Evolutionary conservation across 495 filamentous ascomycete species (phyloP).

Genomic region (Glarea lozoyensis): DNA sequence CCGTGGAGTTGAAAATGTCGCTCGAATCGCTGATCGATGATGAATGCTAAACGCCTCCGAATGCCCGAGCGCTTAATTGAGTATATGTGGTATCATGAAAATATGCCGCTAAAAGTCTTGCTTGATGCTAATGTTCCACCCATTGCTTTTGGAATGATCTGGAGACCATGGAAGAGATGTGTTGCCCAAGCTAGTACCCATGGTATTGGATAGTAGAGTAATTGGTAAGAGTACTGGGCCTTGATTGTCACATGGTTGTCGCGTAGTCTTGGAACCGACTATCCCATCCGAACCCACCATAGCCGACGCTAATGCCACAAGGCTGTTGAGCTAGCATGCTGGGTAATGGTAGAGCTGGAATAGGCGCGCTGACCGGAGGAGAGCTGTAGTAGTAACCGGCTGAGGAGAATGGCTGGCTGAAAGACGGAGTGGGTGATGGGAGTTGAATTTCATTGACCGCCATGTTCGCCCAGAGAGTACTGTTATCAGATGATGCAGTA

Average conservation of each 20-base stretch:
- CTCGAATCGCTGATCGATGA: conserved; percentile 21
- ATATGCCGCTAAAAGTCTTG: conserved; percentile 24
- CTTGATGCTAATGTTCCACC: conserved; percentile 8
- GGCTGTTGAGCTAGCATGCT: conserved; percentile 78
- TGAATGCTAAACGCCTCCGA: conserved; percentile 20
- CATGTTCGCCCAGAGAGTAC: conserved; percentile 75
- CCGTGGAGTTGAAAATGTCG: conserved; percentile 20
- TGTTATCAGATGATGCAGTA: conserved; percentile 60
- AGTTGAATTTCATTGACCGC: conserved; percentile 56
- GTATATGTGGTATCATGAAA: conserved; percentile 16
- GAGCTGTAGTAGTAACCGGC: conserved; percentile 54
- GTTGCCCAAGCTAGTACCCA: conserved; percentile 19
- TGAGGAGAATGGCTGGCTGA: conserved; percentile 70
- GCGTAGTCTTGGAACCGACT: conserved; percentile 56
- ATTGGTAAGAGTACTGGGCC: conserved; percentile 20
- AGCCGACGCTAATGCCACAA: conserved; percentile 71
- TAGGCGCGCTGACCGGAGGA: conserved; percentile 53
- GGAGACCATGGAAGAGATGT: conserved; percentile 9
- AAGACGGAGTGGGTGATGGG: conserved; percentile 66
- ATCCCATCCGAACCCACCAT: conserved; percentile 67
- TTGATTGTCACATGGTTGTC: conserved; percentile 56
- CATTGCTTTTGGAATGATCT: conserved; percentile 4
- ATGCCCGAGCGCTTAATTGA: conserved; percentile 7
- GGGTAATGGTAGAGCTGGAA: conserved; percentile 75
- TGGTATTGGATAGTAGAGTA: conserved; percentile 15